A percentile compares a stretch with the other conserved stretches of the same genome.
phyloP scores from a whole-genome alignment of 2,329 filamentous ascomycete genomes.

The Alternaria sp. region DNA sequence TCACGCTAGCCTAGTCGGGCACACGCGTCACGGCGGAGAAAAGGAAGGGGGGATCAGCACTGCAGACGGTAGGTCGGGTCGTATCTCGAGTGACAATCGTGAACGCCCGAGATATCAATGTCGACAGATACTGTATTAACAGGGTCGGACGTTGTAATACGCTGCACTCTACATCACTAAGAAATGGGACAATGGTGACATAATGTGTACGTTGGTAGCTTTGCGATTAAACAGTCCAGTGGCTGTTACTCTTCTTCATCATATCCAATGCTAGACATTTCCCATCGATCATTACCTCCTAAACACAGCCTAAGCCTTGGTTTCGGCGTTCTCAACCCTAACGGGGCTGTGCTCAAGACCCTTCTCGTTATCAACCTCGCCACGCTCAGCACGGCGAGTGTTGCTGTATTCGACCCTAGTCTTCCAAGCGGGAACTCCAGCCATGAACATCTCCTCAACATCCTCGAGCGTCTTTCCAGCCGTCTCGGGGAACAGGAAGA shows the following conservation, averaged over 20 bases:
- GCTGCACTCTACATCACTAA: not conserved
- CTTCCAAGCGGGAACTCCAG: constrained; percentile 65
- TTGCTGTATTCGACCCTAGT: constrained; percentile 40
- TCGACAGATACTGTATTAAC: not conserved
- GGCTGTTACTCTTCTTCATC: not conserved
- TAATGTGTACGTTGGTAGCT: not conserved
- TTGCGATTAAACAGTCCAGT: not conserved
- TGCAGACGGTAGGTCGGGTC: not conserved
- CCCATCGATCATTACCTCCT: not conserved
- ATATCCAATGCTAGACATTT: not conserved
- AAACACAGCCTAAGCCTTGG: constrained; percentile 6
- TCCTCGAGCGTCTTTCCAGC: constrained; percentile 78
- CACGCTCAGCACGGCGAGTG: constrained; percentile 30
- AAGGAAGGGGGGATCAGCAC: not conserved
- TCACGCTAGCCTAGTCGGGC: not conserved
- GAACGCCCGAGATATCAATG: accelerated
- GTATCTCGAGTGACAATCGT: not conserved
- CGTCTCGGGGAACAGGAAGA: constrained; percentile 71
- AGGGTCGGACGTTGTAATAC: too few species aligned
- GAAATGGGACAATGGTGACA: not conserved
- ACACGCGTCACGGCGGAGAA: not conserved
- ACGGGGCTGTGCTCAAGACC: constrained; percentile 25
- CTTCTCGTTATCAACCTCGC: constrained; percentile 37
- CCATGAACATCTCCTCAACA: constrained; percentile 73
- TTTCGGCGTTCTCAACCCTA: constrained; percentile 26